Conservation (phyloP, 306 rosid genomes). For the Lathyrus aphaca region DNA sequence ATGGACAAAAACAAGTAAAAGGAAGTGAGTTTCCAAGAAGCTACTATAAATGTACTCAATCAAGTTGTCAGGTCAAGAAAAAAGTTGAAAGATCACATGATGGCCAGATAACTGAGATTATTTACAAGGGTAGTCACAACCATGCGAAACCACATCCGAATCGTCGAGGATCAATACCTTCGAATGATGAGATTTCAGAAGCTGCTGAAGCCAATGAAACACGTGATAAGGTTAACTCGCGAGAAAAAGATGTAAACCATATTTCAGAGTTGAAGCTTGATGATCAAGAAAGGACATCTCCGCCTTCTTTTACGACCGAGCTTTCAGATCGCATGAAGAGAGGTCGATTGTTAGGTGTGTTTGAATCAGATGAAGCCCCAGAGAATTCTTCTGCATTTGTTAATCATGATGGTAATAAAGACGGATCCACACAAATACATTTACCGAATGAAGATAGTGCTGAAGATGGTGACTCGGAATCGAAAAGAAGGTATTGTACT, state of each 20-base stretch:
- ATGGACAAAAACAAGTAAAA: constrained; percentile 94
- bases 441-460: constrained; percentile 50
- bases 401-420: constrained; percentile 59
- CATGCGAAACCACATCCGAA: constrained; percentile 65
- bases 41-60: constrained; percentile 81
- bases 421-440: constrained; percentile 57
- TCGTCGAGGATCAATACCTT: constrained; percentile 56
- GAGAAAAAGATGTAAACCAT: constrained; percentile 45
- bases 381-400: constrained; percentile 76
- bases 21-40: constrained; percentile 96
- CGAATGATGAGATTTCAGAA: constrained; percentile 56
- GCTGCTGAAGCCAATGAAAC: constrained; percentile 57
- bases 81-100: constrained; percentile 90
- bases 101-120: constrained; percentile 89
- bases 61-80: constrained; percentile 86
- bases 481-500: constrained; percentile 67
- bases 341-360: constrained; percentile 45
- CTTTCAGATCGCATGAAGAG: constrained; percentile 57
- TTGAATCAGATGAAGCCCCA: constrained; percentile 61
- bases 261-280: constrained; percentile 56
- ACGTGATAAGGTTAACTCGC: constrained; percentile 50
- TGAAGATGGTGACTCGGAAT: constrained; percentile 66
- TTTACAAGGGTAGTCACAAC: constrained; percentile 82
- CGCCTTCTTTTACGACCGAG: constrained; percentile 61
- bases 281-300: constrained; percentile 68